phyloP scores from a whole-genome alignment of 2,329 filamentous ascomycete genomes.

The Hypoxylon sp. region DNA sequence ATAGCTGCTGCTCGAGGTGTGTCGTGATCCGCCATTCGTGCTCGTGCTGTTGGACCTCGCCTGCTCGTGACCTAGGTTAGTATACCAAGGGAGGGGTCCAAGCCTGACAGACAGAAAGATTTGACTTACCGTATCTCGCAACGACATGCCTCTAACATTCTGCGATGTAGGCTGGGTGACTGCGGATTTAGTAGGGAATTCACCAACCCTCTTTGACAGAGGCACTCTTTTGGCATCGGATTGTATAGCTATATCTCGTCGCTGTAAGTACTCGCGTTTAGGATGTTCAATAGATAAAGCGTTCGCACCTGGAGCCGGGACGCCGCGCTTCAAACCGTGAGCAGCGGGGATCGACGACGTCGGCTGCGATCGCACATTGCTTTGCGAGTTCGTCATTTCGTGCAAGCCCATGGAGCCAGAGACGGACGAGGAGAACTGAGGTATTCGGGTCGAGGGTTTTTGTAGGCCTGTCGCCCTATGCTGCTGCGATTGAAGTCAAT shows the following conservation, averaged over 20 bases:
- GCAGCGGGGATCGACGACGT: constrained; percentile 53
- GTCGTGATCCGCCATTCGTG: constrained; percentile 29
- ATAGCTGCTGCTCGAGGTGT: constrained; percentile 48
- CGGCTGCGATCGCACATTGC: constrained; percentile 61
- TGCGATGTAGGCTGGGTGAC: constrained; percentile 54
- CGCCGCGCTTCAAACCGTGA: constrained; percentile 60
- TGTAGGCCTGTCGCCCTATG: constrained; percentile 30
- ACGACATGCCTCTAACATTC: constrained; percentile 56
- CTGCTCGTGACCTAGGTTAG: constrained; percentile 34
- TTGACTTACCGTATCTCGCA: constrained; percentile 45
- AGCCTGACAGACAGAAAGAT: neutral
- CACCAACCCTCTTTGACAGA: constrained; percentile 61
- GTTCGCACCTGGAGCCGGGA: constrained; percentile 54
- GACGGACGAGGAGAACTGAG: constrained; percentile 35
- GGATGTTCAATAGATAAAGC: constrained; percentile 11
- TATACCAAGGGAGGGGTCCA: constrained; percentile 12
- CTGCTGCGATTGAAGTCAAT: constrained; percentile 25
- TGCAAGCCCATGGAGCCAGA: constrained; percentile 52
- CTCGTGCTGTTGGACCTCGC: constrained; percentile 18
- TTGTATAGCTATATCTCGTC: constrained; percentile 54
- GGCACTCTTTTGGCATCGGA: constrained; percentile 69
- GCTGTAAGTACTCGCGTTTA: constrained; percentile 33
- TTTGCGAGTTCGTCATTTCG: constrained; percentile 68
- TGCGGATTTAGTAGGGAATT: constrained; percentile 54
- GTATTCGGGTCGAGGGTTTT: constrained; percentile 39